Percentiles rank a stretch among this genome's conserved stretches.
Conservation (phyloP, 1,139 yeast genomes). For the Yamadazyma friedrichii region DNA sequence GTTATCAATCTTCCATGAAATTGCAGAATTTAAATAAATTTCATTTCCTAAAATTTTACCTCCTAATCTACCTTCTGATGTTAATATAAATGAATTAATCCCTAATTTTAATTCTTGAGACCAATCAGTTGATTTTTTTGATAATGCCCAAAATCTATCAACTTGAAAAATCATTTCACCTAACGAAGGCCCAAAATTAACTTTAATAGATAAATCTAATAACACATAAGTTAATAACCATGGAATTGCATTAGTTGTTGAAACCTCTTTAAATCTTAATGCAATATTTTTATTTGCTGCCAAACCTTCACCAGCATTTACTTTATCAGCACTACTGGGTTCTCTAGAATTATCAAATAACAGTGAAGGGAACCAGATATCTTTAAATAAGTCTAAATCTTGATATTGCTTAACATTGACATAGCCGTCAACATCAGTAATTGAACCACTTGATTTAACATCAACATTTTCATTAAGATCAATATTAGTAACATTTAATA, state of each 20-base stretch:
- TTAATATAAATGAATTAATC: constrained; percentile 49
- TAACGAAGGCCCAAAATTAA: constrained; percentile 82
- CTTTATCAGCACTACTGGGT: not conserved
- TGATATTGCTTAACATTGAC: constrained; percentile 83
- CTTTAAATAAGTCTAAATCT: constrained; percentile 78
- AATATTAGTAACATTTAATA: constrained; percentile 41
- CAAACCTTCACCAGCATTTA: constrained; percentile 17
- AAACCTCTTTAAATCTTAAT: constrained; percentile 55
- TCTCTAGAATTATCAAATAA: constrained; percentile 2
- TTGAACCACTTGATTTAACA: constrained; percentile 50
- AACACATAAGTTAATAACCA: constrained; percentile 68
- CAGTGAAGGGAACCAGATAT: constrained; percentile 69
- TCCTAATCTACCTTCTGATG: constrained; percentile 75
- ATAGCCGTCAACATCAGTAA: constrained; percentile 60
- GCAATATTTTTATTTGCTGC: constrained; percentile 45
- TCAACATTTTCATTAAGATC: constrained; percentile 36
- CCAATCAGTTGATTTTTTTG: constrained; percentile 68
- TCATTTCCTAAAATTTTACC: constrained; percentile 57
- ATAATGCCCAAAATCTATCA: constrained; percentile 66
- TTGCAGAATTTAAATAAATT: constrained; percentile 59
- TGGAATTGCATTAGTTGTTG: constrained; percentile 67
- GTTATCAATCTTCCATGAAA: constrained; percentile 61
- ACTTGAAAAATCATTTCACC: constrained; percentile 60
- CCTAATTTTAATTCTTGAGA: constrained; percentile 70
- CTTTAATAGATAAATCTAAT: constrained; percentile 49